Percentiles rank a stretch among this genome's conserved stretches.
Conservation (phyloP, 495 filamentous ascomycete species). For the Aspergillus sclerotioniger region DNA sequence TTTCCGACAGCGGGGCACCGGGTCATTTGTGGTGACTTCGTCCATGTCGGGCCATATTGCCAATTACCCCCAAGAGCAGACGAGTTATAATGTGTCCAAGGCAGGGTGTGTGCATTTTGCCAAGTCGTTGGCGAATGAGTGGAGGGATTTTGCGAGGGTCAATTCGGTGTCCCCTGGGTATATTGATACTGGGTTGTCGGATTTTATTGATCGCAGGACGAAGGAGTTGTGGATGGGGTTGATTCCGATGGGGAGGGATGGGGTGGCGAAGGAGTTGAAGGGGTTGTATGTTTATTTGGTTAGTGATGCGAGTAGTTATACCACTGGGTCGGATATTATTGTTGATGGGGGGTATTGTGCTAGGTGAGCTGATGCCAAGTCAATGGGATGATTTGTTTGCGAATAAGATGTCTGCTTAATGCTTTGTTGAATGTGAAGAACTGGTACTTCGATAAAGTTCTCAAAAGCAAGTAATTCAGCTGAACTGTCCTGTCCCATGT, state of each 20-base stretch:
- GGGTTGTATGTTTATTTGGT: conserved; percentile 66
- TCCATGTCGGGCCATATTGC: conserved; percentile 3
- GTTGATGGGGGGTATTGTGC: conserved; percentile 56
- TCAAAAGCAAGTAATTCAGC: no score
- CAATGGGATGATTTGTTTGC: no score
- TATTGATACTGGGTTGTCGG: conserved; percentile 56
- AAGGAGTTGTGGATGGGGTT: background rate
- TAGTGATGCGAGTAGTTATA: conserved; percentile 69
- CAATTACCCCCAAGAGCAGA: conserved; percentile 25
- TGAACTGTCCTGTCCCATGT: no score
- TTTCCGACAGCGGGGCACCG: no score
- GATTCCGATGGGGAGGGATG: background rate
- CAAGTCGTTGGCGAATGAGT: conserved; percentile 60
- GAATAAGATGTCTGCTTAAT: no score
- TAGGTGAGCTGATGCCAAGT: no score
- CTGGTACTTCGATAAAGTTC: no score
- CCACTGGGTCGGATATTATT: conserved; percentile 68
- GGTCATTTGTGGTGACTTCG: no score
- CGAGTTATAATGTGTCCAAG: conserved; percentile 24
- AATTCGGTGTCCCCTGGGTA: conserved; percentile 66
- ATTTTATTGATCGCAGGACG: background rate
- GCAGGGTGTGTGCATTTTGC: conserved; percentile 45
- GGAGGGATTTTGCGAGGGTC: conserved; percentile 66
- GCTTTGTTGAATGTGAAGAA: no score
- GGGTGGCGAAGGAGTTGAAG: conserved; percentile 56